Base-by-base conservation (phyloP, 1,139 yeast genomes). In the Geotrichum phurueaensis region DNA sequence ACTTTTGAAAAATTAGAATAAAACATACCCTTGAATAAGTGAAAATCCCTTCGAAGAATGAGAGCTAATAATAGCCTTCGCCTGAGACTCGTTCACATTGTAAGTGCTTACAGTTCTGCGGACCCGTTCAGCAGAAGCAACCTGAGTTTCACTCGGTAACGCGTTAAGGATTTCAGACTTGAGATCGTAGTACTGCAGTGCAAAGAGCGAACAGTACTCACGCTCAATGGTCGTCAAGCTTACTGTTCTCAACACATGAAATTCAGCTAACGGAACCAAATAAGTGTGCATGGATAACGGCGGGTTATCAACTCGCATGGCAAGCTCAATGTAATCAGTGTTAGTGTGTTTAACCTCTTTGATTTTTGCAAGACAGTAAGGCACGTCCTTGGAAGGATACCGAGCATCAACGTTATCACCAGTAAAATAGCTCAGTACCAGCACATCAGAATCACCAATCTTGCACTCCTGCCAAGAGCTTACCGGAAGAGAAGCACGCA, bases 191-290 rank as follows among this genome's bases (percentile, higher is more conserved):
- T 86, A 91, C 61, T 82, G 86, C 58, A 95, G 77, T 0, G 96
- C 97, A 70, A 81, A 83, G 66, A 95, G 76, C 0, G 99, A 88
- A 0, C 94, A 81, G 67, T 79, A 95, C 71, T 95, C 99, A 76
- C 99, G 86, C 73, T 95, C 99, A 22, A 91, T 82, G 0, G 99
- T 92, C 0, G 89, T 82, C 91, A 94, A 85, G 68, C 73, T 69
- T 33, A 87, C 85, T 0, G 91, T 87, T 60, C 82, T 81, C 81
- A 89, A 81, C 39, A 85, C 92, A 60, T 82, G 78, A 3, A 92
- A 75, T 27, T 81, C 63, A 15, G 59, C 45, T 6, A 60, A 52
- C 27, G 54, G 20, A 12, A 50, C 54, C 48, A 61, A 48, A 33
- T 43, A 43, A n/a, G 45, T 56, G 51, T 58, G 61, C 57, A 61